Conservation (phyloP, 345 rosid genomes). For the Brassica rapa region DNA sequence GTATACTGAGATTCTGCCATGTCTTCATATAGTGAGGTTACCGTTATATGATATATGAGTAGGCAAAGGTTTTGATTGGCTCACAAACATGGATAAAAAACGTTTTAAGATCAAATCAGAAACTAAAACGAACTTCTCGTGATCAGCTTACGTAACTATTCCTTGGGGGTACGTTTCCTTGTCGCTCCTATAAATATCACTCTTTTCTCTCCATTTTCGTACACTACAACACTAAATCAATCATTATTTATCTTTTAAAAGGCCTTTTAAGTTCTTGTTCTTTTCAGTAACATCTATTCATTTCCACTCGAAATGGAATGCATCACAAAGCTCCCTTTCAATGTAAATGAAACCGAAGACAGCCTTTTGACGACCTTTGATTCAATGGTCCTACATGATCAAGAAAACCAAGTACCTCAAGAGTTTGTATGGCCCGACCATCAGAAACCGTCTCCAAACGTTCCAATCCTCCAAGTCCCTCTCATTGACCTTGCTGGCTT, state of each 20-base stretch:
- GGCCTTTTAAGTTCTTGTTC: neutral
- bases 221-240: neutral
- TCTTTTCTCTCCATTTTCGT: neutral
- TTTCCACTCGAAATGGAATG: constrained; percentile 4
- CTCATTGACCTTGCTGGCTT: constrained; percentile 14
- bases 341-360: neutral
- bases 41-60: neutral
- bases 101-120: neutral
- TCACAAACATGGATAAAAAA: neutral
- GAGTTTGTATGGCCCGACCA: constrained; percentile 19
- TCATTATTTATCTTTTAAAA: neutral
- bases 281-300: neutral
- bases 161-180: neutral
- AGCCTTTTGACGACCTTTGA: constrained; percentile 4
- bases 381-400: neutral
- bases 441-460: neutral
- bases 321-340: neutral
- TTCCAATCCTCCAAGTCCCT: constrained; percentile 19
- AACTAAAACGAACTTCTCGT: neutral
- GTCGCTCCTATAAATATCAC: neutral
- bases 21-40: neutral
- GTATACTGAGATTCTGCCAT: neutral
- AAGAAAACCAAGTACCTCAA: constrained; percentile 12
- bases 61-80: neutral
- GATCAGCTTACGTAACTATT: neutral